A percentile compares a stretch with the other conserved stretches of the same genome.
Conservation (phyloP, 345 rosid genomes). For the Excoecaria cochinchinensis region DNA sequence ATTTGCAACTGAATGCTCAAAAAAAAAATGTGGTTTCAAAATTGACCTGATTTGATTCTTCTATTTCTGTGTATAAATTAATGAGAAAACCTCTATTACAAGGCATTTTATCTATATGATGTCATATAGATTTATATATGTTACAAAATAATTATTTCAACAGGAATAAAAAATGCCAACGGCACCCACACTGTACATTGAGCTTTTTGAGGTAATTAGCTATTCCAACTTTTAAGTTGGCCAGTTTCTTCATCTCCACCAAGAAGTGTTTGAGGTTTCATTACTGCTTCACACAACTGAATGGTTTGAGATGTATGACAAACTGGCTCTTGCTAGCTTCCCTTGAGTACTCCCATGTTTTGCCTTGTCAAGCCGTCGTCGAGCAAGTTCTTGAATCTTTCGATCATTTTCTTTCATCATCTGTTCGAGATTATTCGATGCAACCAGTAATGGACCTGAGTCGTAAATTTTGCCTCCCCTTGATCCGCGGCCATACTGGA, state of each 20-base stretch:
- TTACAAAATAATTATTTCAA: neutral
- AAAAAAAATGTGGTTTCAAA: neutral
- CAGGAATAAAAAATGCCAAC: neutral
- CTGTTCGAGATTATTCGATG: conserved; percentile 74
- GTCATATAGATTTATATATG: neutral
- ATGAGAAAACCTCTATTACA: conserved; percentile 8
- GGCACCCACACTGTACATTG: conserved; percentile 17
- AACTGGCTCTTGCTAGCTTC: conserved; percentile 18
- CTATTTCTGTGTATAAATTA: conserved; percentile 1
- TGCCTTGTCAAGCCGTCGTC: conserved; percentile 45
- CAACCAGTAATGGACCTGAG: conserved; percentile 79
- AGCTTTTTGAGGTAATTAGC: conserved; percentile 1
- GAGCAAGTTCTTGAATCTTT: conserved; percentile 66
- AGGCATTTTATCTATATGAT: neutral
- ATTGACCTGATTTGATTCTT: conserved; percentile 16
- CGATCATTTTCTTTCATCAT: conserved; percentile 89
- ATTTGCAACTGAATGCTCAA: neutral
- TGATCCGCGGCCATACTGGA: conserved; percentile 47
- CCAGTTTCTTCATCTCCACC: conserved; percentile 14
- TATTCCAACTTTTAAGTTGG: conserved; percentile 9
- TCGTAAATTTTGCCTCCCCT: conserved; percentile 75
- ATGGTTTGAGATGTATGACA: neutral
- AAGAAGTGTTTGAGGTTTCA: conserved; percentile 8
- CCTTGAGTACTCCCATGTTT: conserved; percentile 30
- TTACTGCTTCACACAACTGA: conserved; percentile 17